phyloP scores from a whole-genome alignment of 2,329 filamentous ascomycete genomes.

The Botrytis byssoidea region DNA sequence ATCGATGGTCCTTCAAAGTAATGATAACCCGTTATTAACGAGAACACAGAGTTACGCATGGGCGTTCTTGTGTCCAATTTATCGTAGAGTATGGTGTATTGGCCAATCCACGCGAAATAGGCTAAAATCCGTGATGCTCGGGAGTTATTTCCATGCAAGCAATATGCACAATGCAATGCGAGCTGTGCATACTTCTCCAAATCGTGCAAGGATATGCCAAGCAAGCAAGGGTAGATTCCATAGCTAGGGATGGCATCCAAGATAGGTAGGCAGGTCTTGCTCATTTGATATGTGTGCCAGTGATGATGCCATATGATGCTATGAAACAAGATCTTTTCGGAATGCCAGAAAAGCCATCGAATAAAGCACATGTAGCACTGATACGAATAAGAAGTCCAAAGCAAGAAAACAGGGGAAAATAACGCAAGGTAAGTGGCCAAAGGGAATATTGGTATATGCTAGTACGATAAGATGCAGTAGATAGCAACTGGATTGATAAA shows the following conservation, averaged over 20 bases:
- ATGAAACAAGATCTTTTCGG: constrained; percentile 10
- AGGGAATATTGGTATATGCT: constrained; percentile 19
- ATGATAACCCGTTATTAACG: background rate
- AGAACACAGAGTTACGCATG: constrained; percentile 13
- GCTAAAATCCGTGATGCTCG: constrained; percentile 1
- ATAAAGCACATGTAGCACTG: constrained; percentile 5
- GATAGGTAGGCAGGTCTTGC: background rate
- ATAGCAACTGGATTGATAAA: constrained; percentile 3
- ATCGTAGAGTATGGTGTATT: background rate
- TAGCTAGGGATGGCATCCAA: background rate
- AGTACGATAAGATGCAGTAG: constrained; percentile 16
- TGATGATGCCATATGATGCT: constrained; percentile 12
- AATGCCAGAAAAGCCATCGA: constrained; percentile 3
- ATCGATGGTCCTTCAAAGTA: background rate
- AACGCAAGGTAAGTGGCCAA: constrained; percentile 9
- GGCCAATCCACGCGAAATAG: background rate
- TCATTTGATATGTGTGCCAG: constrained; percentile 6
- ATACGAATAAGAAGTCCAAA: constrained; percentile 7
- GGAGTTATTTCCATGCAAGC: constrained; percentile 8
- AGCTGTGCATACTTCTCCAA: constrained; percentile 6
- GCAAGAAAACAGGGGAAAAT: constrained; percentile 6
- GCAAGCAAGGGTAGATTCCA: constrained; percentile 1
- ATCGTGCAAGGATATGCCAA: constrained; percentile 17
- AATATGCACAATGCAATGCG: constrained; percentile 13
- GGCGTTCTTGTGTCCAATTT: constrained; percentile 16